phyloP scores from a whole-genome alignment of 2,329 filamentous ascomycete genomes.

The Penicillium sp. region DNA sequence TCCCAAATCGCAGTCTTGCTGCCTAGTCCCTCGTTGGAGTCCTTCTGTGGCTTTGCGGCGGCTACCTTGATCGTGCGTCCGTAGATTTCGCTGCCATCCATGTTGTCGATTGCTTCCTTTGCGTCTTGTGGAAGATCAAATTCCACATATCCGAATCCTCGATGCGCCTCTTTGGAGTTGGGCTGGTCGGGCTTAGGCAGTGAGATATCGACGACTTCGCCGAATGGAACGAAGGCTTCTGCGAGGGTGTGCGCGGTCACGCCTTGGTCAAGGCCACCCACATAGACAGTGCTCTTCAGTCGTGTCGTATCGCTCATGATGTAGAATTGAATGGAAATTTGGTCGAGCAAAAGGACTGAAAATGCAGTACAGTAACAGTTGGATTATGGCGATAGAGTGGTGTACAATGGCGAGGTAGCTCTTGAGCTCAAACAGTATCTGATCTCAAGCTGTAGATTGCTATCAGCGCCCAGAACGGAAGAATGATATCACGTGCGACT shows the following conservation, averaged over 20 bases:
- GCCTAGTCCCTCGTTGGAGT: constrained; percentile 80
- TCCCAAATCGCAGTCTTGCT: constrained; percentile 97
- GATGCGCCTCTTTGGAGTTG: constrained; percentile 75
- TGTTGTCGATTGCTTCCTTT: constrained; percentile 95
- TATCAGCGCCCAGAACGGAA: constrained; percentile 12
- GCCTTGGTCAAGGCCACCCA: constrained; percentile 80
- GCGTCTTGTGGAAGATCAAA: constrained; percentile 85
- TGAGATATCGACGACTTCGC: constrained; percentile 88
- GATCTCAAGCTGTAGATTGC: constrained; percentile 5
- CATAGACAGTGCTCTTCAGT: constrained; percentile 88
- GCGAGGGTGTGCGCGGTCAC: constrained; percentile 76
- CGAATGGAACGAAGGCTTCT: constrained; percentile 94
- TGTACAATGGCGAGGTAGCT: background rate
- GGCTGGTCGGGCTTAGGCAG: constrained; percentile 84
- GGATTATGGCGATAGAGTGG: background rate
- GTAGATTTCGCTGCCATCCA: constrained; percentile 96
- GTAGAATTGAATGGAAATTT: constrained; percentile 12
- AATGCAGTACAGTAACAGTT: background rate
- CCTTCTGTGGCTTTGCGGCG: constrained; percentile 88
- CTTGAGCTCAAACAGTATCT: background rate
- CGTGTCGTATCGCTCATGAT: constrained; percentile 78
- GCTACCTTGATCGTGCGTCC: constrained; percentile 91
- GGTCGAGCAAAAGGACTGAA: background rate
- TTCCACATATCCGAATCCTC: constrained; percentile 96
- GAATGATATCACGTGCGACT: constrained; percentile 37